Evolutionary conservation across 2,329 filamentous ascomycete genomes (phyloP), one percentile per base, ranked within the genome.

Genomic region (Xylaria sp.): DNA sequence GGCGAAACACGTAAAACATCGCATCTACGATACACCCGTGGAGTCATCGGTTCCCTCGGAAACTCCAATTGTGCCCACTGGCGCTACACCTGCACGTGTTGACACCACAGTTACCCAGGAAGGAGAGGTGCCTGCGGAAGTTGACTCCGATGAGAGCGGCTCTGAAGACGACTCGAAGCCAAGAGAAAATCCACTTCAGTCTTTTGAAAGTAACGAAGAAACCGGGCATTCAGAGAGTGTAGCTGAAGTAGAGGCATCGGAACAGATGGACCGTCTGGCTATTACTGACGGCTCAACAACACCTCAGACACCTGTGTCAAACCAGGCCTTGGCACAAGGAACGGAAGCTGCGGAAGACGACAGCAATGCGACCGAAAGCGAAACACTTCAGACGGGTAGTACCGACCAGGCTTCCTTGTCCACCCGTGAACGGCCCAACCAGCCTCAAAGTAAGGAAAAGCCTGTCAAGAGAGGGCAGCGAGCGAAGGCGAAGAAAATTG

Each of bases 401-500:
- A 69, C 73, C 2, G 67, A 70, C 1, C 73, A 76, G 11, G 70
- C 74, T 18, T 48, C 62, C 1, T 65, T 66, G 18, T 61, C 63
- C 30, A 70, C 47, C 3, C 19, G 39, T 18, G 42, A 59, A 59
- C 65, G 58, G n/a, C 68, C 54, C 57, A 70, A 55, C 55, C 73
- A 54, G 57, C 67, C 62, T 34, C 68, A 55, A 74, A 80, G 79
- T 73, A 83, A 79, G 70, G 73, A 64, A 11, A 67, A 71, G 42
- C 79, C 73, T 59, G 68, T 74, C 37, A 89, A 86, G 71, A 86
- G 92, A 59, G 91, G 92, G 35, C 91, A 95, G 73, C 86, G 84
- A 59, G 83, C 82, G 61, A 96, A 96, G 72, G 86, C 87, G 49
- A 96, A 95, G 78, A 96, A 94, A 73, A 86, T 91, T 1, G 91